A percentile compares a stretch with the other conserved stretches of the same genome.
Evolutionary conservation across 139 green algal species (phyloP).

Genomic region (Trebouxia sp.): DNA sequence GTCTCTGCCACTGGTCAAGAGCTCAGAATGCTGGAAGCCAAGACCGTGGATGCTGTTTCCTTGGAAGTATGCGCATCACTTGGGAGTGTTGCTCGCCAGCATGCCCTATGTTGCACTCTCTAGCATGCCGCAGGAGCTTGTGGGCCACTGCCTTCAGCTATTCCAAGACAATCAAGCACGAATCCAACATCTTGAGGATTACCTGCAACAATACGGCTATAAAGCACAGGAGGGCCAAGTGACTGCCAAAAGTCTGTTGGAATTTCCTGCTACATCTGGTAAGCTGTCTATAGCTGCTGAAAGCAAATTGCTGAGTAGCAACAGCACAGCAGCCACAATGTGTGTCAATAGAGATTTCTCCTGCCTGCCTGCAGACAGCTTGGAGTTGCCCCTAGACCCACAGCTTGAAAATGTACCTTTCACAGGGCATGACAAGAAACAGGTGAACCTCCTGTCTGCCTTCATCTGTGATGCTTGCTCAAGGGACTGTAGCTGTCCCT

Average conservation of each 20-base stretch:
- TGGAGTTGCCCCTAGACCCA: too few relatives aligned
- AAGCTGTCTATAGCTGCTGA: too few relatives aligned
- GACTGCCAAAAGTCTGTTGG: too few relatives aligned
- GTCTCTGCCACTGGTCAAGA: neutral
- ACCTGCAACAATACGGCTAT: constrained; percentile 34
- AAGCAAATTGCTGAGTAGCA: too few relatives aligned
- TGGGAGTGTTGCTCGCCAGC: neutral
- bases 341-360: too few relatives aligned
- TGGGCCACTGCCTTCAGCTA: constrained; percentile 25
- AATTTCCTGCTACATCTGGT: neutral
- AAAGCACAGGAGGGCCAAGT: constrained; percentile 12
- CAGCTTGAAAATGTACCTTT: too few relatives aligned
- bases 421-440: too few relatives aligned
- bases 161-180: constrained; percentile 20
- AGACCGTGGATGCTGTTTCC: constrained; percentile 34
- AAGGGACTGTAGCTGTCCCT: too few relatives aligned
- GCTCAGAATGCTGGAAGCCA: neutral
- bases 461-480: too few relatives aligned
- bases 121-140: constrained; percentile 26
- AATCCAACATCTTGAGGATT: constrained; percentile 1
- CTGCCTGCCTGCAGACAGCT: too few relatives aligned
- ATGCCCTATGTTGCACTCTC: neutral
- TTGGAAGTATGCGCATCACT: constrained; percentile 6
- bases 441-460: too few relatives aligned
- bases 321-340: too few relatives aligned